These are phyloP conservation scores for Beauveria bassiana DNA, from an alignment of 2,329 filamentous ascomycete genomes.

Conservation along the genomic window DNA sequence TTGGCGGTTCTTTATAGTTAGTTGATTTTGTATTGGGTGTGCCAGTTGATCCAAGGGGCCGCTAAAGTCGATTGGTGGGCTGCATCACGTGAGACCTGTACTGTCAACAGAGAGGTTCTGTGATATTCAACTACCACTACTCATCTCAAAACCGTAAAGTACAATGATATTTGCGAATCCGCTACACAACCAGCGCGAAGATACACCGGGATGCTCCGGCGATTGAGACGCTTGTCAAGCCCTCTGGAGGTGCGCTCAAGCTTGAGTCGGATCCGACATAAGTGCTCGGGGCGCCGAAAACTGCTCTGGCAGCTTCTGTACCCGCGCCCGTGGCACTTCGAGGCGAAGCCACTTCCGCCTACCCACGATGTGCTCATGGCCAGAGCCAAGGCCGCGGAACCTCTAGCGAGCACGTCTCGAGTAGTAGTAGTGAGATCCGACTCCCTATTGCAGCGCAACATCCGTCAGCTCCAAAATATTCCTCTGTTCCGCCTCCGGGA, in stretches of 20 bases:
- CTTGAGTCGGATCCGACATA: background rate
- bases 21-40: no score
- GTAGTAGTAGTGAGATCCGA: no score
- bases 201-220: background rate
- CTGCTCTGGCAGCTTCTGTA: slow-evolving; percentile 7
- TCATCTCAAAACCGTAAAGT: no score
- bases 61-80: no score
- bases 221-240: background rate
- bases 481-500: background rate
- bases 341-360: background rate
- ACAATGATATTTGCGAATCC: background rate
- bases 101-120: no score
- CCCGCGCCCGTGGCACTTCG: slow-evolving; percentile 1
- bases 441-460: background rate
- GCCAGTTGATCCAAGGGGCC: no score
- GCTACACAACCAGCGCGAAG: background rate
- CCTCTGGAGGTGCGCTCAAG: background rate
- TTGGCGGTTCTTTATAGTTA: no score
- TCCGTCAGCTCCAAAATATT: background rate
- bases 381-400: background rate
- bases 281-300: slow-evolving; percentile 1
- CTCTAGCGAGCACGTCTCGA: background rate
- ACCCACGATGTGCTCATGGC: background rate
- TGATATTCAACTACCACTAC: no score
- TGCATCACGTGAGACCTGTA: no score